Evolutionary conservation across 352 stramenopile species (phyloP).

Genomic region (Pseudoperonospora humuli): DNA sequence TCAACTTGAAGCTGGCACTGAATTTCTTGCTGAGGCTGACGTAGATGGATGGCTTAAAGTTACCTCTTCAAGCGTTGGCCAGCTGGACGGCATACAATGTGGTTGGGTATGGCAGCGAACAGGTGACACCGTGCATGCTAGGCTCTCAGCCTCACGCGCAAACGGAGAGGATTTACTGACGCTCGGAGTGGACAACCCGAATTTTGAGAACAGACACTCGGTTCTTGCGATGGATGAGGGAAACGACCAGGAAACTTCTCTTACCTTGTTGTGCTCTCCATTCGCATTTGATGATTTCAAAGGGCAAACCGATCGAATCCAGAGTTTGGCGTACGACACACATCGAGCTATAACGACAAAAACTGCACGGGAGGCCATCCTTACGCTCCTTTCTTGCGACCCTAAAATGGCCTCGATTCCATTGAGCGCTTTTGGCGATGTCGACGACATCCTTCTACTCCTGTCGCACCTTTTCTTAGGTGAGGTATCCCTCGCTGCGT

Average conservation of each 20-base stretch:
- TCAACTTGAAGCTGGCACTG: slow-evolving; percentile 15
- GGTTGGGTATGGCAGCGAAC: slow-evolving; percentile 45
- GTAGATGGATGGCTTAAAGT: slow-evolving; percentile 33
- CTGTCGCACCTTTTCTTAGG: slow-evolving; percentile 33
- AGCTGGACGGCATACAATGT: background rate
- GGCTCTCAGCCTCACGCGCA: slow-evolving; percentile 4
- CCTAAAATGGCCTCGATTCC: slow-evolving; percentile 3
- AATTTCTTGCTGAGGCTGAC: slow-evolving; percentile 14
- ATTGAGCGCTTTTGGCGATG: slow-evolving; percentile 29
- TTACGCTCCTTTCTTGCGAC: slow-evolving; percentile 27
- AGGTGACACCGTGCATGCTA: slow-evolving; percentile 31
- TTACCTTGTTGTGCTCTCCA: slow-evolving; percentile 55
- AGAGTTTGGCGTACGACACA: slow-evolving; percentile 55
- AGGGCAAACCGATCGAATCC: slow-evolving; percentile 44
- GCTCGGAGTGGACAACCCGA: slow-evolving; percentile 47
- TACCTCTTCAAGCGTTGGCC: background rate
- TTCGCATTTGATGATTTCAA: slow-evolving; percentile 60
- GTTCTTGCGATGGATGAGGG: slow-evolving; percentile 51
- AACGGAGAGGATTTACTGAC: slow-evolving; percentile 52
- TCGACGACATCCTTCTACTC: slow-evolving; percentile 36
- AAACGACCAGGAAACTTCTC: slow-evolving; percentile 44
- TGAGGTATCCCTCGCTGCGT: slow-evolving; percentile 10
- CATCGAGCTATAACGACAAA: slow-evolving; percentile 57
- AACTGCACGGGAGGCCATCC: slow-evolving; percentile 35
- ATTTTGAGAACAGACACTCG: slow-evolving; percentile 24